Percentiles rank a stretch among this genome's conserved stretches.
Evolutionary conservation across 2,329 filamentous ascomycete genomes (phyloP).

Genomic region (Trichoderma afroharzianum): DNA sequence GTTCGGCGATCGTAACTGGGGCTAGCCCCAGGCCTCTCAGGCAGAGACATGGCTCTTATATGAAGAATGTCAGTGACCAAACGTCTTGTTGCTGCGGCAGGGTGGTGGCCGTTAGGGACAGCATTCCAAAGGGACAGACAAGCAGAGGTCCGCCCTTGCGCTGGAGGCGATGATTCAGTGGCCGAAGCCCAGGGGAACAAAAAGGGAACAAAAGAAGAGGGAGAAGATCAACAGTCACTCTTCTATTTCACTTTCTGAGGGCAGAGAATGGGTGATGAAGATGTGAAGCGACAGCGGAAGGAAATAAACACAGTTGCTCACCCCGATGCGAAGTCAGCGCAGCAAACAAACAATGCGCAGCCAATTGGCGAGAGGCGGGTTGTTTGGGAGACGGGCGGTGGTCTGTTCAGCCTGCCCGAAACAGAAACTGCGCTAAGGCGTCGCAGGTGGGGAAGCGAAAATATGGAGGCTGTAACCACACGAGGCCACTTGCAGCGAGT

Average conservation of each 20-base stretch:
- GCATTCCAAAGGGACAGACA: slow-evolving; percentile 13
- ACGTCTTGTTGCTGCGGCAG: slow-evolving; percentile 6
- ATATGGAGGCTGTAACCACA: slow-evolving; percentile 10
- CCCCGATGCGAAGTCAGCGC: slow-evolving; percentile 13
- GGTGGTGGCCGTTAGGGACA: neutral
- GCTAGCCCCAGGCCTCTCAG: slow-evolving; percentile 61
- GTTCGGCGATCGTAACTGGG: slow-evolving; percentile 59
- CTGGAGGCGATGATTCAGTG: neutral
- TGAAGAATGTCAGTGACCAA: neutral
- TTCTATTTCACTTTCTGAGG: neutral
- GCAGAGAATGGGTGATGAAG: neutral
- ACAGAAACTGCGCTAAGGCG: slow-evolving; percentile 12
- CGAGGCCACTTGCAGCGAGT: neutral
- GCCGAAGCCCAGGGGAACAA: neutral
- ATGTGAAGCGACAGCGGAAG: neutral
- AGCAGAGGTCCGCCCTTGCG: slow-evolving; percentile 6
- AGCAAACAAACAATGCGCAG: slow-evolving; percentile 14
- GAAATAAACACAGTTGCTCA: slow-evolving; percentile 11
- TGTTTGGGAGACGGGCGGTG: slow-evolving; percentile 17
- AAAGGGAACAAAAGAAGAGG: neutral
- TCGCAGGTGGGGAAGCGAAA: slow-evolving; percentile 7
- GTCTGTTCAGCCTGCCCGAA: slow-evolving; percentile 12
- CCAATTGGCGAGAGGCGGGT: slow-evolving; percentile 12
- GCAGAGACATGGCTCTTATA: slow-evolving; percentile 55
- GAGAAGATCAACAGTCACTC: neutral